Evolutionary conservation across 345 rosid species (phyloP).

Genomic region (Euphorbia tirucalli): DNA sequence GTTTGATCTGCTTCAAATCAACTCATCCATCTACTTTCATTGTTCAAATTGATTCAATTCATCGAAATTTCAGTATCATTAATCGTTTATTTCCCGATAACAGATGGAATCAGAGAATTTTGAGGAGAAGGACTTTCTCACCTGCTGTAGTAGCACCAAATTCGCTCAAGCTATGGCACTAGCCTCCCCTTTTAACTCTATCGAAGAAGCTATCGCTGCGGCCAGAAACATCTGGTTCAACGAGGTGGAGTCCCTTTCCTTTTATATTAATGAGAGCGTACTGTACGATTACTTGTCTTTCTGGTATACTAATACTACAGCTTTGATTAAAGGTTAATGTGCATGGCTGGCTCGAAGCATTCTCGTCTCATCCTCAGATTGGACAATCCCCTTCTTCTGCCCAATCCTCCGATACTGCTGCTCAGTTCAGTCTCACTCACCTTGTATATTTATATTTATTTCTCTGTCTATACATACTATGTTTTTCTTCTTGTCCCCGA

Average conservation of each 20-base stretch:
- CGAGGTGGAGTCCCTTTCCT: slow-evolving; percentile 27
- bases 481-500: neutral
- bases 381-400: slow-evolving; percentile 51
- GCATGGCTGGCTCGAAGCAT: slow-evolving; percentile 84
- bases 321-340: slow-evolving; percentile 57
- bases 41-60: no score
- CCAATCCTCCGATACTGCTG: slow-evolving; percentile 31
- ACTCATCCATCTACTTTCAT: no score
- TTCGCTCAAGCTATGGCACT: slow-evolving; percentile 61
- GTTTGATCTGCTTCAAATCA: no score
- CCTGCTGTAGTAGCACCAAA: slow-evolving; percentile 80
- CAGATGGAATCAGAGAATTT: slow-evolving; percentile 30
- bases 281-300: neutral
- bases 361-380: slow-evolving; percentile 88
- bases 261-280: neutral
- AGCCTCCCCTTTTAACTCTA: slow-evolving; percentile 56
- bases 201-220: slow-evolving; percentile 45
- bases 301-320: neutral
- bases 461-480: neutral
- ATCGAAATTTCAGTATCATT: no score
- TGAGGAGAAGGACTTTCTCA: slow-evolving; percentile 57
- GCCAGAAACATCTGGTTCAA: slow-evolving; percentile 87
- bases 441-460: neutral
- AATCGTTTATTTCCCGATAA: no score
- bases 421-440: slow-evolving; percentile 38